Evolutionary conservation across 129 eudicot genomes (phyloP).

Genomic region (Oenanthe sinensis): DNA sequence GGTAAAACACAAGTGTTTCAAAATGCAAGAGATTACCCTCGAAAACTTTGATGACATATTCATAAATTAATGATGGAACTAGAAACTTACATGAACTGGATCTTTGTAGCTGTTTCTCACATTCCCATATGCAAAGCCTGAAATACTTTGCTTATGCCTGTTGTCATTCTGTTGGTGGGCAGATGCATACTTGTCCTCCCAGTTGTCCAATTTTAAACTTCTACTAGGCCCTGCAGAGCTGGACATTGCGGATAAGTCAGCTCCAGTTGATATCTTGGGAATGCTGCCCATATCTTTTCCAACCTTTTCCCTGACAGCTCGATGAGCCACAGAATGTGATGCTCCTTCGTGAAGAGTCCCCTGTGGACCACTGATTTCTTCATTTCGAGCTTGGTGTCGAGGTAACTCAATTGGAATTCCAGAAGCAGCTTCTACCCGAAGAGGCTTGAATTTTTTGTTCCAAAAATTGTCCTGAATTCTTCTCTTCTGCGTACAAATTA

Average conservation of each 20-base stretch:
- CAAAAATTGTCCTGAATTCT: slow-evolving; percentile 57
- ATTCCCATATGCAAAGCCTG: slow-evolving; percentile 36
- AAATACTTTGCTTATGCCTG: slow-evolving; percentile 16
- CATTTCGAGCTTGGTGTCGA: slow-evolving; percentile 57
- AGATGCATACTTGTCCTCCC: slow-evolving; percentile 35
- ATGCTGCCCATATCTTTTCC: slow-evolving; percentile 52
- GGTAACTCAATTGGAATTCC: slow-evolving; percentile 89
- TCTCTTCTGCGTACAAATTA: slow-evolving; percentile 50
- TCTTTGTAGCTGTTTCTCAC: slow-evolving; percentile 45
- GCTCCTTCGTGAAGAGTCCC: slow-evolving; percentile 45
- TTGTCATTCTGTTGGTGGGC: slow-evolving; percentile 37
- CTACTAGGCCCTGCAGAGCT: slow-evolving; percentile 46
- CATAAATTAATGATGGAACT: neutral
- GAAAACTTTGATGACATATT: neutral
- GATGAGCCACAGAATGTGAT: slow-evolving; percentile 80
- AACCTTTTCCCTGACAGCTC: slow-evolving; percentile 60
- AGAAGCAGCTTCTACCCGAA: slow-evolving; percentile 67
- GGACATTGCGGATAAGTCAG: slow-evolving; percentile 52
- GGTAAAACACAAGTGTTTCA: neutral
- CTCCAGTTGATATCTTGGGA: slow-evolving; percentile 41
- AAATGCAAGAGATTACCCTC: neutral
- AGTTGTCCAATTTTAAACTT: too few species aligned
- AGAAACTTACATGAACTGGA: slow-evolving; percentile 53
- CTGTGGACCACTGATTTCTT: slow-evolving; percentile 27
- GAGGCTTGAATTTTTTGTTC: slow-evolving; percentile 69